Evolutionary conservation across 805 yeast species (phyloP).

Genomic region (Yamadazyma sp.): DNA sequence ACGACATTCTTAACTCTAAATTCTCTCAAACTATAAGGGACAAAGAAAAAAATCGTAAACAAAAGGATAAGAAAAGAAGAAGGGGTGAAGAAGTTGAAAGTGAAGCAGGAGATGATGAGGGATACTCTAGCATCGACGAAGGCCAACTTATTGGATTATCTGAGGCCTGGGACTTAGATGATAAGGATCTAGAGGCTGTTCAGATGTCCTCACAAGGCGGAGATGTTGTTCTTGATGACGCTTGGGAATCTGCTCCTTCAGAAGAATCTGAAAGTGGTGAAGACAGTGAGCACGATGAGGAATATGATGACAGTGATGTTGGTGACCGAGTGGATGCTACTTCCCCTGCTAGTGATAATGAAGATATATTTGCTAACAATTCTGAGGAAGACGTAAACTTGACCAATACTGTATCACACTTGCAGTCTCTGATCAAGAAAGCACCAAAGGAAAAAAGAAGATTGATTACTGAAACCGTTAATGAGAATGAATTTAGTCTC

Average conservation of each 20-base stretch:
- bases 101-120: constrained; percentile 47
- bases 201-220: constrained; percentile 11
- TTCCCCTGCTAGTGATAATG: constrained; percentile 16
- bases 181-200: constrained; percentile 39
- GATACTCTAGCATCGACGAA: constrained; percentile 75
- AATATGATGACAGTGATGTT: constrained; percentile 6
- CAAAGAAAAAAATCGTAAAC: constrained; percentile 38
- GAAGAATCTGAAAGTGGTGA: constrained; percentile 15
- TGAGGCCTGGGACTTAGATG: constrained; percentile 88
- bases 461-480: constrained; percentile 52
- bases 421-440: constrained; percentile 37
- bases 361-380: constrained; percentile 29
- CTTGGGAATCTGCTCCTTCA: constrained; percentile 28
- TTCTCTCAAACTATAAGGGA: constrained; percentile 71
- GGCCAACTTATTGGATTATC: constrained; percentile 71
- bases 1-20: constrained; percentile 59
- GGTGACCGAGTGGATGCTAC: constrained; percentile 21
- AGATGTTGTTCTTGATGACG: constrained; percentile 29
- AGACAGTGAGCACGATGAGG: constrained; percentile 24
- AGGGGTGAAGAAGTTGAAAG: constrained; percentile 34
- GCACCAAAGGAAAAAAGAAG: constrained; percentile 41
- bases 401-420: constrained; percentile 43
- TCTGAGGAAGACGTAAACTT: constrained; percentile 54
- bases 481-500: constrained; percentile 68
- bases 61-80: constrained; percentile 26